phyloP scores from a whole-genome alignment of 495 filamentous ascomycete genomes.

The Penicillium paxilli region DNA sequence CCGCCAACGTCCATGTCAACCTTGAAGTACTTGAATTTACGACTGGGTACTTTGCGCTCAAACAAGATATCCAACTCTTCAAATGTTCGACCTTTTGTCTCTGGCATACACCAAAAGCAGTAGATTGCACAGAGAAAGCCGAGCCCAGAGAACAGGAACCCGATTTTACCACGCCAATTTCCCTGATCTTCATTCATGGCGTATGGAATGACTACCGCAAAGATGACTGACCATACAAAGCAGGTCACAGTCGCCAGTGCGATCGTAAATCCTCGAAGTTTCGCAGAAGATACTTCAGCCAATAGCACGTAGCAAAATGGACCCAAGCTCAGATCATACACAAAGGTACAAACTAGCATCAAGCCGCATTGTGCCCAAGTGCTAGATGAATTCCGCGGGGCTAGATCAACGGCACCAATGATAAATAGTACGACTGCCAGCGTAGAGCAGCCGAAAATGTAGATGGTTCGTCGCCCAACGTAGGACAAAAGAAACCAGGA shows the following conservation, averaged over 20 bases:
- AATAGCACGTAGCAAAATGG: slow-evolving; percentile 65
- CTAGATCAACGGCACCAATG: slow-evolving; percentile 59
- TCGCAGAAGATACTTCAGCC: slow-evolving; percentile 59
- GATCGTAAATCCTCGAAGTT: slow-evolving; percentile 63
- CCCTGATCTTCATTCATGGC: slow-evolving; percentile 64
- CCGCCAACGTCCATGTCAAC: slow-evolving; percentile 19
- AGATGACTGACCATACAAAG: slow-evolving; percentile 56
- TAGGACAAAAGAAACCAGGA: slow-evolving; percentile 65
- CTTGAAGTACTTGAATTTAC: slow-evolving; percentile 25
- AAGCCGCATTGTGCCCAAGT: slow-evolving; percentile 56
- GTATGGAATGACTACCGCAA: slow-evolving; percentile 67
- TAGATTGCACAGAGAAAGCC: slow-evolving; percentile 39
- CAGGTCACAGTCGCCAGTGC: slow-evolving; percentile 60
- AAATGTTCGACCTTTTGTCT: slow-evolving; percentile 61
- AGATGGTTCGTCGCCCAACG: slow-evolving; percentile 56
- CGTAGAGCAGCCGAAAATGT: slow-evolving; percentile 48
- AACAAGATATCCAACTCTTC: slow-evolving; percentile 57
- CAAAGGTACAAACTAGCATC: slow-evolving; percentile 58
- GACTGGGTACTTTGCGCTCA: slow-evolving; percentile 47
- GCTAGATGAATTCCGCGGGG: slow-evolving; percentile 39
- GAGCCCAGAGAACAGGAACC: slow-evolving; percentile 65
- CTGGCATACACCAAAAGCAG: slow-evolving; percentile 58
- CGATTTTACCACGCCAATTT: slow-evolving; percentile 64
- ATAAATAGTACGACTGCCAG: slow-evolving; percentile 54
- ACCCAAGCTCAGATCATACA: slow-evolving; percentile 61